Conservation (phyloP, 116 monocot species). For the Zostera marina region DNA sequence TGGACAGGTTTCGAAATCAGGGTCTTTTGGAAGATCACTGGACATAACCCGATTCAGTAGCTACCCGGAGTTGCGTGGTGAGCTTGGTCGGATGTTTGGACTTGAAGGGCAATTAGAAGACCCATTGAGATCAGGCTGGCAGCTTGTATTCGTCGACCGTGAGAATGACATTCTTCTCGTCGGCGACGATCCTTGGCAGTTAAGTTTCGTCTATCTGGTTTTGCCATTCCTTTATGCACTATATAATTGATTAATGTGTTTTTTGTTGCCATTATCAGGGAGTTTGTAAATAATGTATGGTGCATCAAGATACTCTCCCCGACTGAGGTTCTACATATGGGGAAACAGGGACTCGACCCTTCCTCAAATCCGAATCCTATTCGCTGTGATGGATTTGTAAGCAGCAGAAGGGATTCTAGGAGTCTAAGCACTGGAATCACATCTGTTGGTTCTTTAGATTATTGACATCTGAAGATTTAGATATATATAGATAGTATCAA, state of each 20-base stretch:
- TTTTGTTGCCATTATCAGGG: constrained; percentile 19
- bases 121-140: constrained; percentile 99
- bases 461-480: constrained; percentile 6
- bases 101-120: constrained; percentile 89
- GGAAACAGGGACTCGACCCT: constrained; percentile 31
- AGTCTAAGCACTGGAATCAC: constrained; percentile 40
- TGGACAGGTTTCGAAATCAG: constrained; percentile 71
- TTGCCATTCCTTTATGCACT: no score
- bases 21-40: constrained; percentile 66
- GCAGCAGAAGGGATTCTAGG: constrained; percentile 34
- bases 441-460: constrained; percentile 49
- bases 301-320: constrained; percentile 90
- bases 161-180: constrained; percentile 95
- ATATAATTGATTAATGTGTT: no score
- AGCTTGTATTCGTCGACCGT: constrained; percentile 99
- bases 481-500: no score
- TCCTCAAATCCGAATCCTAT: constrained; percentile 18
- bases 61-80: constrained; percentile 71
- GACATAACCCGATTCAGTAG: constrained; percentile 80
- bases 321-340: constrained; percentile 83
- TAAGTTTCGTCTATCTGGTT: constrained; percentile 10
- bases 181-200: constrained; percentile 98
- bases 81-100: constrained; percentile 83
- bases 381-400: constrained; percentile 38
- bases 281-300: constrained; percentile 82